Conservation (phyloP, 352 stramenopile genomes). For the Phytophthora syringae region DNA sequence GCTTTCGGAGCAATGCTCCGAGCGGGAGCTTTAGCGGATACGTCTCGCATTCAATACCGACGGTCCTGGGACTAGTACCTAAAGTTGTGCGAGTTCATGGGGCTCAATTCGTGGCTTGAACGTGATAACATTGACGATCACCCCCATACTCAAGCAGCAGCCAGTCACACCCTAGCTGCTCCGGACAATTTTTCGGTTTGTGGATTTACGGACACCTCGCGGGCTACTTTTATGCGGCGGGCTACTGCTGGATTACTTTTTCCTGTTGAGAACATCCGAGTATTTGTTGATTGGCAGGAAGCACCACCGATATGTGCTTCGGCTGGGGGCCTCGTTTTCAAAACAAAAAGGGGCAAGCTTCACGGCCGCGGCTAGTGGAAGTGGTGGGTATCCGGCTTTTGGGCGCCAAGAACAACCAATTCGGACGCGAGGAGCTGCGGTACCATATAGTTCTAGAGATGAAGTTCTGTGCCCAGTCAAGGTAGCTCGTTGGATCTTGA, state of each 20-base stretch:
- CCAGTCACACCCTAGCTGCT: conserved; percentile 13
- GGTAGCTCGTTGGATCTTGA: not conserved
- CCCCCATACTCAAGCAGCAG: conserved; percentile 20
- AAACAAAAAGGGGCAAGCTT: not conserved
- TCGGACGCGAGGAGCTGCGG: not conserved
- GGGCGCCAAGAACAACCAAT: conserved; percentile 13
- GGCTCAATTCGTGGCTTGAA: not conserved
- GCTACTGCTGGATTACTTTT: conserved; percentile 16
- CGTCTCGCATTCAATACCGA: not conserved
- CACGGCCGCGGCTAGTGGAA: not conserved
- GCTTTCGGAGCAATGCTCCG: conserved; percentile 23
- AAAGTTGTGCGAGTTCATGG: conserved; percentile 15
- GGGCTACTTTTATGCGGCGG: conserved; percentile 14
- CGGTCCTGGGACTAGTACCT: conserved; percentile 14
- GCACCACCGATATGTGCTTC: not conserved
- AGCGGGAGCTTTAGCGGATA: conserved; percentile 13
- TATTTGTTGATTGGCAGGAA: conserved; percentile 11
- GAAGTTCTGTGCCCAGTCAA: not conserved
- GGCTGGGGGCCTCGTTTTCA: not conserved
- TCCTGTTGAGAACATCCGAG: conserved; percentile 6
- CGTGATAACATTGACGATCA: not conserved
- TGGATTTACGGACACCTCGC: conserved; percentile 1
- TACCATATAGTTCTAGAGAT: not conserved
- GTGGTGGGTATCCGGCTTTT: not conserved
- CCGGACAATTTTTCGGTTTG: not conserved